Base-by-base conservation (phyloP, 2,329 filamentous ascomycete genomes). In the Nannizziopsis arthrosporioides region DNA sequence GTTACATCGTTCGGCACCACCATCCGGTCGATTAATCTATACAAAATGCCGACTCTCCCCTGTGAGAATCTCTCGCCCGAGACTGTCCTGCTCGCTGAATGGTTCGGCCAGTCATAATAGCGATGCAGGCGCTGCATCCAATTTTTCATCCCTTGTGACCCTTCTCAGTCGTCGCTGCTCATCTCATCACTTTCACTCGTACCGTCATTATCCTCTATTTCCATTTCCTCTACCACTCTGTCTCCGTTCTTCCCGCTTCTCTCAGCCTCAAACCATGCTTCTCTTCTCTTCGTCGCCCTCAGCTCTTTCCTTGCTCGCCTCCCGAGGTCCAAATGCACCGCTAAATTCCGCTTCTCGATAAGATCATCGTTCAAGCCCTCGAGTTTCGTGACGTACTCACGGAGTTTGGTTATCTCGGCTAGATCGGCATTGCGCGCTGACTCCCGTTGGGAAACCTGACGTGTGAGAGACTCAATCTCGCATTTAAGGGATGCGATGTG, bases 241-340 rank as follows among this genome's bases (percentile, higher is more conserved):
- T 69, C 66, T 1, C 66, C 66, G 54, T 68, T 69, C 48, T 58
- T 58, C 19, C 68, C 68, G 49, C 62, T 65, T 52, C 66, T 71
- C 52, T 70, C 68, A 3, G 66, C 68, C 17, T 65, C 62, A 53
- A 71, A 67, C 63, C 68, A 72, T 17, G 66, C 66, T 54, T 70
- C 60, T 48, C 68, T 60, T 46, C 61, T 63, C 47, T 63, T 62
- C n/a, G 57, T 51, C 31, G 63, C 66, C n/a, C 63, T 60, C 27
- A 65, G 64, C 46, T 69, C 66, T 50, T 64, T 68, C 46, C 61
- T 62, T 31, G 59, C 61, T 53, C 64, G 63, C 6, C 60, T 62
- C 38, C 56, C 54, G 30, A 66, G 49, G 51, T 61, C 63, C 42
- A 61, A 57, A 35, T 55, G 54, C 31, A 62, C 59, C 30, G 61